Evolutionary conservation across 208 protist species (phyloP).

Genomic region (Novymonas esmeraldas): DNA sequence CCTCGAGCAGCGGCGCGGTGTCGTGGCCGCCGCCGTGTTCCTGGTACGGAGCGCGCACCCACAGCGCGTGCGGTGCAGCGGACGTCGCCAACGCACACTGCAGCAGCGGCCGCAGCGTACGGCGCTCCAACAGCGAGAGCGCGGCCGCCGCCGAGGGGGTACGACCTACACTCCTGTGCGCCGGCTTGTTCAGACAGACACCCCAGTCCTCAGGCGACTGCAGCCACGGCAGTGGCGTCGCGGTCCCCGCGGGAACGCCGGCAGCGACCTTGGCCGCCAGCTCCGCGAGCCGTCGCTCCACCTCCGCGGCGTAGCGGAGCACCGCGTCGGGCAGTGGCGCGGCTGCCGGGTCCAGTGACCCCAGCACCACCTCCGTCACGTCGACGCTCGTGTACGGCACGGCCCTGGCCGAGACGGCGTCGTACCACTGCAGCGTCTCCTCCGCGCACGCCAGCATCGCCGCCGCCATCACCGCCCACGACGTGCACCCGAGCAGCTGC

Average conservation of each 20-base stretch:
- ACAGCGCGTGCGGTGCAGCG: conserved; percentile 14
- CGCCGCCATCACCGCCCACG: conserved; percentile 19
- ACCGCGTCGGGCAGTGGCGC: conserved; percentile 19
- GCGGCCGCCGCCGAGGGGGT: not conserved
- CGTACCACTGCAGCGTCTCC: conserved; percentile 27
- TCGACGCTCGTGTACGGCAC: conserved; percentile 17
- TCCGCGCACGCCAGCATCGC: conserved; percentile 25
- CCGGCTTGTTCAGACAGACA: not conserved
- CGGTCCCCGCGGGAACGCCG: not conserved
- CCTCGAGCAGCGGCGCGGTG: not conserved
- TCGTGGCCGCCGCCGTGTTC: not conserved
- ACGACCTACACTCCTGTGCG: not conserved
- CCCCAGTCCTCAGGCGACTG: conserved; percentile 6
- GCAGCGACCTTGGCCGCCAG: not conserved
- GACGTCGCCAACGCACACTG: conserved; percentile 27
- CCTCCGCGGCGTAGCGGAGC: conserved; percentile 8
- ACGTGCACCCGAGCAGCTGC: conserved; percentile 41
- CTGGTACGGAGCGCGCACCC: conserved; percentile 9
- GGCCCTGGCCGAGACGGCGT: not conserved
- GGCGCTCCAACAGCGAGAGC: conserved; percentile 12
- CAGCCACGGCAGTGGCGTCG: conserved; percentile 8
- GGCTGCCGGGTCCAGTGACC: conserved; percentile 1
- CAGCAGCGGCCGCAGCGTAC: conserved; percentile 15
- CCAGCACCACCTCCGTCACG: conserved; percentile 25
- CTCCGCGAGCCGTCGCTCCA: conserved; percentile 8